Evolutionary conservation across 768 basidiomycete genomes (phyloP), one percentile per base, ranked within the genome.

Genomic region (Lactifluus piperatus): DNA sequence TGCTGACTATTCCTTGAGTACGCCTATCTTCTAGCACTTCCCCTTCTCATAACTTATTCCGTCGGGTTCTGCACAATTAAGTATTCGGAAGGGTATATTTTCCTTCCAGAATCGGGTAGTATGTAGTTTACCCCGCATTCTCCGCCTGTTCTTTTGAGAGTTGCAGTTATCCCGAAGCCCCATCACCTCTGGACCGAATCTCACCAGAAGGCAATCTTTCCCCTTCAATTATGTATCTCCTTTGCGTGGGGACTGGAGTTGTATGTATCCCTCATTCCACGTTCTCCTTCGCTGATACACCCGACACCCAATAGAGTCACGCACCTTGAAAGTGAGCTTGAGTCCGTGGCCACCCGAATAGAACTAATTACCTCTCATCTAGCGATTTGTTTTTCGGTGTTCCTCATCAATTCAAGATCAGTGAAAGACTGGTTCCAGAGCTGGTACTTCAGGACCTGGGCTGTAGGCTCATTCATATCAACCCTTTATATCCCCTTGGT

Each of bases 381-480:
- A 89, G 90, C 91, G 64, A 76, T 91, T 1, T 91, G 87, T 67
- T 92, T 91, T 68, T 91, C 88, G 89, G 72, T 91, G 14, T 92
- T 88, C 74, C 79, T 92, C 44, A 75, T 91, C 46, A 85, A 85
- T 58, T 75, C 85, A 0, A 74, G 78, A 27, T 76, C 82, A 0
- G 70, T 71, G 0, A 79, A 85, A 65, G 78, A 86, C 65, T 93
- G 90, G 91, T 91, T 91, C 73, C 73, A 74, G 18, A 88, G 81
- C 65, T 62, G 74, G 20, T 88, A 89, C 65, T 91, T 91, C 76
- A 86, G 79, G 69, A 74, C 73, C 4, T 91, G 89, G 89, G 71
- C 79, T 11, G 59, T 78, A 26, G 89, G 90, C 8, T 87, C 88
- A 9, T 49, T 73, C n/a, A 44, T 80, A 7, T 83, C 84, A 1